Evolutionary conservation across 1,284 basidiomycete species (phyloP).

Genomic region (Vanrija sp.): DNA sequence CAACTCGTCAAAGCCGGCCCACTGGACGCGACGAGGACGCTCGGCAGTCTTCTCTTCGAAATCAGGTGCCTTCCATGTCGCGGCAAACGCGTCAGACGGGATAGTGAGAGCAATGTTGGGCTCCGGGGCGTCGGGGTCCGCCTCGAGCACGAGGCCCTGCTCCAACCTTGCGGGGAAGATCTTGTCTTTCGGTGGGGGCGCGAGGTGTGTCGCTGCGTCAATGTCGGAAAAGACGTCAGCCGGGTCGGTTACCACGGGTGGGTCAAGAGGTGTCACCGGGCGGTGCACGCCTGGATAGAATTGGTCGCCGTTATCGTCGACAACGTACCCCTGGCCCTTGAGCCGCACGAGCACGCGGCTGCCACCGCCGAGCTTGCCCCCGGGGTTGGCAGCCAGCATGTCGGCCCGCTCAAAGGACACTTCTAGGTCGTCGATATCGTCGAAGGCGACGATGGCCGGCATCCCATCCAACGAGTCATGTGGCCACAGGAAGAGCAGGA

Average conservation of each 20-base stretch:
- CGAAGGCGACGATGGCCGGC: no score
- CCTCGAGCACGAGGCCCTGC: constrained; percentile 26
- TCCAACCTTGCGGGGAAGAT: constrained; percentile 28
- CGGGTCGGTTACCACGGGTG: constrained; percentile 25
- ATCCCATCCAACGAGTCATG: no score
- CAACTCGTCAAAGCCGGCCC: constrained; percentile 25
- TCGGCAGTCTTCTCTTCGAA: constrained; percentile 27
- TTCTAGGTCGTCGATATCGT: no score
- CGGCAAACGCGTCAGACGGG: constrained; percentile 21
- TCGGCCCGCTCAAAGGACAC: no score
- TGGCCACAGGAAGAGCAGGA: no score
- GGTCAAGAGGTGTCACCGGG: constrained; percentile 32
- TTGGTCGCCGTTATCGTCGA: constrained; percentile 35
- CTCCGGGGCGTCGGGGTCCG: background rate
- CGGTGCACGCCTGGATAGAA: constrained; percentile 19
- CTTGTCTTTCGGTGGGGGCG: constrained; percentile 10
- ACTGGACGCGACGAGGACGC: constrained; percentile 24
- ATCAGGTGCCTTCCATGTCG: constrained; percentile 31
- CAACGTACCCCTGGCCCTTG: constrained; percentile 7
- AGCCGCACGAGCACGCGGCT: no score
- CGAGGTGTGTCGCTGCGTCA: constrained; percentile 15
- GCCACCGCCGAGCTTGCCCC: no score
- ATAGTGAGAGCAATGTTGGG: background rate
- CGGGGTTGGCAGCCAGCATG: no score
- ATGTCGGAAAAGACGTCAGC: constrained; percentile 35